Percentiles rank a stretch among this genome's conserved stretches.
These are phyloP conservation scores for Patellaria atrata DNA, from an alignment of 495 filamentous ascomycete species.

Conservation along the genomic window DNA sequence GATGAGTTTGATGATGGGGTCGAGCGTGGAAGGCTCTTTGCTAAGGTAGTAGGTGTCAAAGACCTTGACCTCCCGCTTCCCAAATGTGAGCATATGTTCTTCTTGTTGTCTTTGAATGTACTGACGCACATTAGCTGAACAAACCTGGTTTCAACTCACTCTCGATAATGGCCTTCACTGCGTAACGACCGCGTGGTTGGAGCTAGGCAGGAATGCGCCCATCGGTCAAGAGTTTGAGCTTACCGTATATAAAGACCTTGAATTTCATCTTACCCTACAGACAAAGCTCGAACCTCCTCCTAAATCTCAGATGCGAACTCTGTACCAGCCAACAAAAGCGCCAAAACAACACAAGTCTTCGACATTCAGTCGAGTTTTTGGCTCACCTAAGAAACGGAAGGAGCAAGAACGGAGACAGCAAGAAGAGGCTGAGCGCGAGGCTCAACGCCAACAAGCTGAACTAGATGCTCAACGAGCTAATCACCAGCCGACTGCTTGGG, in stretches of 20 bases:
- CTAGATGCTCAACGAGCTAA: slow-evolving; percentile 43
- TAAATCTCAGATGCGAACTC: slow-evolving; percentile 23
- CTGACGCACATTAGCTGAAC: slow-evolving; percentile 69
- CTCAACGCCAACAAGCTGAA: slow-evolving; percentile 49
- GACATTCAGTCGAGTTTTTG: slow-evolving; percentile 81
- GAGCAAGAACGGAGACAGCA: slow-evolving; percentile 72
- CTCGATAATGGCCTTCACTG: slow-evolving; percentile 96
- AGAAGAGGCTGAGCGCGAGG: slow-evolving; percentile 53
- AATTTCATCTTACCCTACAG: slow-evolving; percentile 93
- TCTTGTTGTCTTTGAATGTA: no score
- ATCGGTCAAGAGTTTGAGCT: slow-evolving; percentile 98
- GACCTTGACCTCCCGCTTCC: slow-evolving; percentile 85
- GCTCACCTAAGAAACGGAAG: slow-evolving; percentile 86
- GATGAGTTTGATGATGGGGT: slow-evolving; percentile 56
- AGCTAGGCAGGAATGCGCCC: slow-evolving; percentile 81
- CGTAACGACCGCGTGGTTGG: slow-evolving; percentile 89
- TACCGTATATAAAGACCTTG: slow-evolving; percentile 87
- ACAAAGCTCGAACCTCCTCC: slow-evolving; percentile 80
- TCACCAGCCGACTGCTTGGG: slow-evolving; percentile 55
- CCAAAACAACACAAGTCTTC: slow-evolving; percentile 49
- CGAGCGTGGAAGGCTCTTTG: slow-evolving; percentile 86
- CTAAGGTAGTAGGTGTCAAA: slow-evolving; percentile 94
- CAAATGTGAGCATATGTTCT: slow-evolving; percentile 62
- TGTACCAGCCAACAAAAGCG: slow-evolving; percentile 29
- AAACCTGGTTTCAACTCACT: slow-evolving; percentile 83